Conservation (phyloP, 2,329 filamentous ascomycete genomes). For the Venturia aucupariae region DNA sequence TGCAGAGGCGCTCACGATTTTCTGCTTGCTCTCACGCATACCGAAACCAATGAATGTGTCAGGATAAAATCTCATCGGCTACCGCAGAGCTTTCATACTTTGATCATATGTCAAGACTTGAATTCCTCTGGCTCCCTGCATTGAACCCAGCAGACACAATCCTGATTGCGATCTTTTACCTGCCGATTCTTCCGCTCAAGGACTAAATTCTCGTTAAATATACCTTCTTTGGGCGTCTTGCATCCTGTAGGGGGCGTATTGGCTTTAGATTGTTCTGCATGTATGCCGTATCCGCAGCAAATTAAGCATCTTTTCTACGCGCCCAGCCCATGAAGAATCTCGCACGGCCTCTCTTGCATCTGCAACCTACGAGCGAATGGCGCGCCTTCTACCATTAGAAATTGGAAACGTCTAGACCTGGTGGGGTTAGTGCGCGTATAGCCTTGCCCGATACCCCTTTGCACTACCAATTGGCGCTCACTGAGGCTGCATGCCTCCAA, state of each 20-base stretch:
- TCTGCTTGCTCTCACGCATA: not conserved
- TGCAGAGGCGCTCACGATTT: not conserved
- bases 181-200: not conserved
- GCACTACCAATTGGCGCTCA: slow-evolving; percentile 1
- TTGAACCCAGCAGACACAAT: not conserved
- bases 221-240: not conserved
- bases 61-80: too few relatives aligned
- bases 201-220: not conserved
- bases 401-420: not conserved
- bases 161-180: not conserved
- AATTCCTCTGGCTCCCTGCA: not conserved
- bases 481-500: not conserved
- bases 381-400: too few relatives aligned
- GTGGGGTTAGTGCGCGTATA: not conserved
- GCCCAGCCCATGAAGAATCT: not conserved
- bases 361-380: not conserved
- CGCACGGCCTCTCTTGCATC: not conserved
- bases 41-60: not conserved
- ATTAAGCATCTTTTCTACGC: not conserved
- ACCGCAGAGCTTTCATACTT: too few relatives aligned
- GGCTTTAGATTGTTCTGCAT: not conserved
- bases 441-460: not conserved
- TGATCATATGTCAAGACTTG: not conserved
- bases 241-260: not conserved
- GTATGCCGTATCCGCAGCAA: not conserved